A percentile compares a stretch with the other conserved stretches of the same genome.
Conservation (phyloP, 2,329 filamentous ascomycete species). For the Ascochyta fabae region DNA sequence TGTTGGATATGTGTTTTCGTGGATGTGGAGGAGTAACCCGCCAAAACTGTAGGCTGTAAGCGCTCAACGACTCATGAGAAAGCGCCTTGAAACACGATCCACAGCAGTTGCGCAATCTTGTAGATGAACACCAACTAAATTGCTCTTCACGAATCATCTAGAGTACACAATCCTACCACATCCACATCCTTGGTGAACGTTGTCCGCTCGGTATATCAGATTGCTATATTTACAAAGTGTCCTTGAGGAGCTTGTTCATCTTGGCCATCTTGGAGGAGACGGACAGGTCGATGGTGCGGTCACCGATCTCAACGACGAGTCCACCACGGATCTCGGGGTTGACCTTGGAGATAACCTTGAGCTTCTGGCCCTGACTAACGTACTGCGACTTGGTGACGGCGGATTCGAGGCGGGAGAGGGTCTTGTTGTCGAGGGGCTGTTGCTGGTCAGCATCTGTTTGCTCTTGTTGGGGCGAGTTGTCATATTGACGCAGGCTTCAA, state of each 20-base stretch:
- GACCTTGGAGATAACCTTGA: constrained; percentile 95
- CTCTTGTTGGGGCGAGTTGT: neutral
- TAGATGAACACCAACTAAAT: constrained; percentile 27
- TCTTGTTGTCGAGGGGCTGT: constrained; percentile 85
- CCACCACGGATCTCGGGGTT: constrained; percentile 95
- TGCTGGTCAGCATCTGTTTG: constrained; percentile 20
- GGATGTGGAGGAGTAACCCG: neutral
- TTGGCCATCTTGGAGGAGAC: constrained; percentile 93
- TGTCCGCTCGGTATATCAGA: constrained; percentile 20
- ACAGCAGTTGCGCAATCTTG: neutral
- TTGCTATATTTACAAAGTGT: constrained; percentile 81
- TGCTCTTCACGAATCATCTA: constrained; percentile 41
- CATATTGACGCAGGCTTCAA: constrained; percentile 21
- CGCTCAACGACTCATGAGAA: neutral
- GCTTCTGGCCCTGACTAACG: constrained; percentile 90
- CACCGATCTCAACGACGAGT: constrained; percentile 93
- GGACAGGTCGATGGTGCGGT: constrained; percentile 97
- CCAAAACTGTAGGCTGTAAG: neutral
- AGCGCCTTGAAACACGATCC: neutral
- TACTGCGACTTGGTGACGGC: constrained; percentile 90
- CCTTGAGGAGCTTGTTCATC: constrained; percentile 99
- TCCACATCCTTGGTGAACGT: constrained; percentile 15
- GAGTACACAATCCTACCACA: constrained; percentile 42
- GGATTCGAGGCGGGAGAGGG: constrained; percentile 81
- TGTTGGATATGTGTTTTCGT: too few relatives aligned